Evolutionary conservation across 768 basidiomycete species (phyloP), one percentile per base, ranked within the genome.

Genomic region (Lyophyllum semitale): DNA sequence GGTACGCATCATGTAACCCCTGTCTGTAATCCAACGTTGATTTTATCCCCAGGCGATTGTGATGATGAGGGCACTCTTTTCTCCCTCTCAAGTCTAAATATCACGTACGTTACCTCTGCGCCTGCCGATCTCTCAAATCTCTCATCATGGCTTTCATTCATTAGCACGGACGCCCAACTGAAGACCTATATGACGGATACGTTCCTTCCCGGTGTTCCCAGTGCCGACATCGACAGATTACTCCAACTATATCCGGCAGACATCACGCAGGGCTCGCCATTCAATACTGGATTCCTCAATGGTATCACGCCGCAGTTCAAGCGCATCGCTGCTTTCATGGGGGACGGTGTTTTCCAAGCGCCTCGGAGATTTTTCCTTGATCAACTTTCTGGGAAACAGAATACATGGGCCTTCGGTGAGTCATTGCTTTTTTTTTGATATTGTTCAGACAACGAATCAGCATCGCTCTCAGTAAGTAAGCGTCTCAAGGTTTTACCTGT

Each of bases 51-150:
- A 76, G 81, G 81, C 7, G 74, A 80, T 54, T 75, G 73, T 59
- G 81, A 85, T 49, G 85, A 86, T 50, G 85, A 87, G 63, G 85
- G 84, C 0, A 83, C 84, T 0, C 17, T 76, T 0, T 82, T 82
- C 56, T 71, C 79, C 2, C 57, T 79, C 22, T 68, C 80, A 1
- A 77, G 72, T 0, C 55, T 77, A 41, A 83, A 84, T 49, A 57
- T 81, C 51, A 82, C 79, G 79, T 80, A 62, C 48, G 75, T 51
- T 15, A 8, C 44, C 26, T n/a, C 38, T 45, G n/a, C 26, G 5
- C 9, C 26, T 17, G 12, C 2, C 11, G 5, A 8, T 27, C 12
- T 17, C 26, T 4, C 0, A 6, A 3, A 43, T 43, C 3, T 18
- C 17, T 22, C 11, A 8, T 42, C 15, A 27, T 29, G 18, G 29